phyloP scores from a whole-genome alignment of 208 protist genomes.

The Trichomonas tenax region DNA sequence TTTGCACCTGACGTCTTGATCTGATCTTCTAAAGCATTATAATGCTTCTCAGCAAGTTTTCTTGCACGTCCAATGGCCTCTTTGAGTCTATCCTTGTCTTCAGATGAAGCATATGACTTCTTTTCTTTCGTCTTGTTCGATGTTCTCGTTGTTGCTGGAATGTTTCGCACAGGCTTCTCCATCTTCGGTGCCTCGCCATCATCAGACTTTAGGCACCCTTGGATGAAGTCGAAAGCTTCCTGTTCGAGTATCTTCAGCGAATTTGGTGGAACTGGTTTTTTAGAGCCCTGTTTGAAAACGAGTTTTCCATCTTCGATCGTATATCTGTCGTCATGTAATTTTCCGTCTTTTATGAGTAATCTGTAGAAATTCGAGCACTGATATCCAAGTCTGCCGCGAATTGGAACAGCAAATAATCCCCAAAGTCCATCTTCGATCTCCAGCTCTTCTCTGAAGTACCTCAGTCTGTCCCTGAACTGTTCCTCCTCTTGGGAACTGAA shows the following conservation, averaged over 20 bases:
- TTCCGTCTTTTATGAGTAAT: background rate
- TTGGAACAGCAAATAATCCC: background rate
- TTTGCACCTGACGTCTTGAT: background rate
- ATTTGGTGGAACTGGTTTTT: background rate
- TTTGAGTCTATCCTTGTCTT: background rate
- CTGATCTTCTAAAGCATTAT: background rate
- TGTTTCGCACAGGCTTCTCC: background rate
- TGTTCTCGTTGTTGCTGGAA: background rate
- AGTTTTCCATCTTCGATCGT: background rate
- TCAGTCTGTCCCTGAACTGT: background rate
- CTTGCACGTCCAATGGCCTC: background rate
- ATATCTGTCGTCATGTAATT: background rate
- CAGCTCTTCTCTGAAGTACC: background rate
- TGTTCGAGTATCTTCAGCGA: background rate
- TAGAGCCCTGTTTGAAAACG: background rate
- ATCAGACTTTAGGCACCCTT: background rate
- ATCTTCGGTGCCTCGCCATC: background rate
- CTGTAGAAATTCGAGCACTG: conserved; percentile 11
- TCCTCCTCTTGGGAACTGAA: background rate
- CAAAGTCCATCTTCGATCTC: background rate
- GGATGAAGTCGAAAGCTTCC: background rate
- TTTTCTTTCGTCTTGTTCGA: background rate
- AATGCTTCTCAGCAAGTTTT: background rate
- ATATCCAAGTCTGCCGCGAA: background rate
- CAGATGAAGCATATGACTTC: background rate